Evolutionary conservation across 2,329 filamentous ascomycete genomes (phyloP).

Genomic region (Diaporthe destruens): DNA sequence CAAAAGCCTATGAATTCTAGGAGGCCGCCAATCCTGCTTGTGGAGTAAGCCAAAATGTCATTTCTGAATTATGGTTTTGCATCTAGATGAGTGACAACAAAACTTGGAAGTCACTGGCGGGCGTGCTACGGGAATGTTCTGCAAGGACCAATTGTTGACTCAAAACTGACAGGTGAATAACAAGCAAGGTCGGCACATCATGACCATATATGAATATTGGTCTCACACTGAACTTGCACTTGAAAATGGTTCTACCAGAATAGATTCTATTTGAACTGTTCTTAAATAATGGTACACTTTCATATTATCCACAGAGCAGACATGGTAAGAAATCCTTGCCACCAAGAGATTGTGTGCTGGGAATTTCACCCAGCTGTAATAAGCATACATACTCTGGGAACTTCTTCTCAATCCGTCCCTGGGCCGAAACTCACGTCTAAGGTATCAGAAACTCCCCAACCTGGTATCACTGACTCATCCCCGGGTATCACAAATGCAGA

Average conservation of each 20-base stretch:
- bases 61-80: background rate
- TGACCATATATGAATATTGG: too few relatives aligned
- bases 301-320: background rate
- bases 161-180: too few relatives aligned
- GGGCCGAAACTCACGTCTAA: background rate
- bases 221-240: too few relatives aligned
- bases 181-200: too few relatives aligned
- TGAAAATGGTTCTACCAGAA: too few relatives aligned
- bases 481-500: conserved; percentile 10
- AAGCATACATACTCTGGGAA: background rate
- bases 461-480: background rate
- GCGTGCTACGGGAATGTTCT: too few relatives aligned
- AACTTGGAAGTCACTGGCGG: too few relatives aligned
- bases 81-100: background rate
- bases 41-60: too few relatives aligned
- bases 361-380: background rate
- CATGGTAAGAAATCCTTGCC: background rate
- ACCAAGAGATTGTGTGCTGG: background rate
- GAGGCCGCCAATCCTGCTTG: background rate
- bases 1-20: background rate
- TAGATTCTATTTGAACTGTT: background rate
- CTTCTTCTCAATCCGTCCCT: background rate
- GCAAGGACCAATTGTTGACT: too few relatives aligned
- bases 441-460: conserved; percentile 4
- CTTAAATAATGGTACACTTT: background rate